phyloP scores from a whole-genome alignment of 2,329 filamentous ascomycete species.

The Raffaelea arxii region DNA sequence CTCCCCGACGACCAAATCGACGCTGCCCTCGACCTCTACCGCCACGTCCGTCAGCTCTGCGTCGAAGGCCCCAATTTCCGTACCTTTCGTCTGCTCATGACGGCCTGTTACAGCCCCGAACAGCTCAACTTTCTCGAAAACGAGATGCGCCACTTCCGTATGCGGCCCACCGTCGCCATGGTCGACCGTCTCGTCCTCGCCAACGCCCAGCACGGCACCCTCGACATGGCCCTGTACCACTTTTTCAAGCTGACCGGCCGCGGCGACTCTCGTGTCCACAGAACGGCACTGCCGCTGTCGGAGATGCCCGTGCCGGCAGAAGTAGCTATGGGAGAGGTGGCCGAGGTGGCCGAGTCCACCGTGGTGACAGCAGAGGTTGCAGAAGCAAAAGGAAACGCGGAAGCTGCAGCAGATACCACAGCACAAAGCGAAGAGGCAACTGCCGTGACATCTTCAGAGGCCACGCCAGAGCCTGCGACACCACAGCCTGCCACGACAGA shows the following conservation, averaged over 20 bases:
- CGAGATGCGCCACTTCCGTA: conserved; percentile 27
- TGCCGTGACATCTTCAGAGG: too few species aligned
- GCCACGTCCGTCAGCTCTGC: conserved; percentile 25
- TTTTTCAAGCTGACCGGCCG: conserved; percentile 9
- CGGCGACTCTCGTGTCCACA: too few species aligned
- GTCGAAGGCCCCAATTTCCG: conserved; percentile 22
- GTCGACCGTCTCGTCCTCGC: conserved; percentile 24
- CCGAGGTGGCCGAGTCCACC: too few species aligned
- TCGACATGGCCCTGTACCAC: conserved; percentile 24
- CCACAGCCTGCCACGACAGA: too few species aligned
- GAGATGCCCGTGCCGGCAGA: too few species aligned
- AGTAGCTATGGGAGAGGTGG: too few species aligned
- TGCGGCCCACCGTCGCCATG: conserved; percentile 19
- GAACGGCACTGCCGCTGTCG: too few species aligned
- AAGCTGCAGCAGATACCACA: too few species aligned
- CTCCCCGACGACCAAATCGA: background rate
- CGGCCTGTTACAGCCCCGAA: conserved; percentile 16
- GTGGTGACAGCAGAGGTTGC: too few species aligned
- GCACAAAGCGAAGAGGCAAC: too few species aligned
- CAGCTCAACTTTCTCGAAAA: conserved; percentile 23
- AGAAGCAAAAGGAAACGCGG: too few species aligned
- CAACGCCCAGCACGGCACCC: conserved; percentile 20
- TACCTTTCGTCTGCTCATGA: conserved; percentile 26
- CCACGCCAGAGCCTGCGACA: too few species aligned
- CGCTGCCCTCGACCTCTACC: conserved; percentile 25